Conservation (phyloP, 208 protist species). For the Leishmania aethiopica region DNA sequence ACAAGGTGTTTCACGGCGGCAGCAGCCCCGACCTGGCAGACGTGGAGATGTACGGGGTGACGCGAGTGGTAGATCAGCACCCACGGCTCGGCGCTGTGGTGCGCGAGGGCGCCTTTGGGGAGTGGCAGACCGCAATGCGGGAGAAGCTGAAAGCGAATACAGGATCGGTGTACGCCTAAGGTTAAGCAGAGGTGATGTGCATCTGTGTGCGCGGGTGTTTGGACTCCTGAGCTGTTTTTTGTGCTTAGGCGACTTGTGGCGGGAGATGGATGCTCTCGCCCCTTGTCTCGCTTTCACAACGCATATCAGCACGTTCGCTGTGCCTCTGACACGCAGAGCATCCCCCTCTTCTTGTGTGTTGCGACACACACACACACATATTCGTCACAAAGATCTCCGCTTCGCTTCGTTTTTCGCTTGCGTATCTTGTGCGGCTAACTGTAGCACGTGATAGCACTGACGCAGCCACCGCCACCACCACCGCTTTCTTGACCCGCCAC, state of each 20-base stretch:
- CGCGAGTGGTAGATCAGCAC: slow-evolving; percentile 59
- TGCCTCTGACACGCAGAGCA: neutral
- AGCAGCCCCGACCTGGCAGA: slow-evolving; percentile 70
- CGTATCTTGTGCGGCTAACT: neutral
- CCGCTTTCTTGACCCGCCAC: neutral
- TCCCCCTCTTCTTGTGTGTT: neutral
- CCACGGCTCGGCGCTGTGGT: slow-evolving; percentile 46
- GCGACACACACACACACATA: neutral
- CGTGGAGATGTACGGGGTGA: slow-evolving; percentile 83
- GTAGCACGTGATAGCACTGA: neutral
- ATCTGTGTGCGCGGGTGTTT: neutral
- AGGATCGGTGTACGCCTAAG: slow-evolving; percentile 28
- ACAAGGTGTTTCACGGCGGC: slow-evolving; percentile 69
- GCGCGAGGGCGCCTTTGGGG: slow-evolving; percentile 50
- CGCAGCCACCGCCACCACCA: neutral
- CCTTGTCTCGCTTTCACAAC: neutral
- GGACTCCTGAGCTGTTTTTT: neutral
- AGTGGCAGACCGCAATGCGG: slow-evolving; percentile 68
- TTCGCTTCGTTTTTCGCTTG: neutral
- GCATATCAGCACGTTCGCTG: neutral
- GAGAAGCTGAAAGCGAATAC: slow-evolving; percentile 31
- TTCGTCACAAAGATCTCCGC: neutral
- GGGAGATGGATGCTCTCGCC: neutral
- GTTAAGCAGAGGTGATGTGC: neutral
- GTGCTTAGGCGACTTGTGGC: neutral